Conservation (phyloP, 768 basidiomycete species). For the Pleurotus tuber-regium region DNA sequence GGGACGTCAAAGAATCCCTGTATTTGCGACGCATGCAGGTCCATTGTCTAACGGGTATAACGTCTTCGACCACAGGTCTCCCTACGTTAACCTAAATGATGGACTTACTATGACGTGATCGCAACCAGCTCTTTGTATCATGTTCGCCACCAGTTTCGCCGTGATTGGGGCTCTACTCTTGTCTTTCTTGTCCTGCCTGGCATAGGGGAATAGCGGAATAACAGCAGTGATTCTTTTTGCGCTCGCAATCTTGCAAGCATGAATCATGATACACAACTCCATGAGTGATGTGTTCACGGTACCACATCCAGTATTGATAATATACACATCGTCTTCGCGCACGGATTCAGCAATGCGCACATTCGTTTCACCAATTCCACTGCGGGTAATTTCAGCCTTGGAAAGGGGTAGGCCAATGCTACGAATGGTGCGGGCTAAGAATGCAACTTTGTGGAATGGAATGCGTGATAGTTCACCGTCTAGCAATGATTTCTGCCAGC, state of each 20-base stretch:
- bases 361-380: conserved; percentile 87
- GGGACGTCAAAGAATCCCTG: conserved; percentile 99
- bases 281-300: conserved; percentile 92
- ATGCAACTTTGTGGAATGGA: conserved; percentile 21
- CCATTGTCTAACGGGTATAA: conserved; percentile 75
- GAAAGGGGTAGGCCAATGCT: conserved; percentile 90
- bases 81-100: conserved; percentile 4
- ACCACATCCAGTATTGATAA: conserved; percentile 90
- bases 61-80: conserved; percentile 7
- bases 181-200: conserved; percentile 99
- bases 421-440: conserved; percentile 21
- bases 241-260: conserved; percentile 99
- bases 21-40: conserved; percentile 97
- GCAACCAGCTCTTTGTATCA: conserved; percentile 89
- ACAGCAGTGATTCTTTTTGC: conserved; percentile 99
- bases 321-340: conserved; percentile 98
- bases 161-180: conserved; percentile 98
- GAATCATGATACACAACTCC: conserved; percentile 99
- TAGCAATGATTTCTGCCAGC: conserved; percentile 89
- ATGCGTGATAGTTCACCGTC: conserved; percentile 57
- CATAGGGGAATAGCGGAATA: conserved; percentile 94
- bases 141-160: conserved; percentile 97
- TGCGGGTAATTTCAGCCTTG: conserved; percentile 83
- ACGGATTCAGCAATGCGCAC: conserved; percentile 94
- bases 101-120: conserved; percentile 93